Evolutionary conservation across 1,284 basidiomycete genomes (phyloP), one percentile per base, ranked within the genome.

Genomic region (Cryptococcus amylolentus): DNA sequence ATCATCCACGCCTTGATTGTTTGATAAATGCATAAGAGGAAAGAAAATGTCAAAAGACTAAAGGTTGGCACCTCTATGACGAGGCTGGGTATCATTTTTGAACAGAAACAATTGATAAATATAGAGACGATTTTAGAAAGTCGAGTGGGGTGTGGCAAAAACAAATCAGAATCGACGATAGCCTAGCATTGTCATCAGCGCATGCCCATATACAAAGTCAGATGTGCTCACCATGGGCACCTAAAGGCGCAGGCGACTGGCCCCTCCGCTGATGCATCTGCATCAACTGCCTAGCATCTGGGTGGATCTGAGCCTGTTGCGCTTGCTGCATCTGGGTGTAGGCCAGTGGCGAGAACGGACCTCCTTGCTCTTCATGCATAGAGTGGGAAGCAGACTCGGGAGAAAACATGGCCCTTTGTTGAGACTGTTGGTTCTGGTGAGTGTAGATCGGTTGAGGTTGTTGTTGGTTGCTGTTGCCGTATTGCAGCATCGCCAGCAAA

Each of bases 201-300:
- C n/a, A 37, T 10, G 13, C 10, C 20, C 20, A 12, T n/a, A 35
- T 20, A 37, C 26, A 26, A 35, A 28, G 42, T 23, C 23, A 9
- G 26, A 8, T 10, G 8, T 35, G 51, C 59, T 55, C 43, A 61
- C 59, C 56, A 50, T 61, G 59, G 12, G 58, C 58, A 49, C 50
- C 43, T 35, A 61, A 40, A 55, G 59, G 56, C 27, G 52, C 54
- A 3, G 59, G 59, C 8, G 56, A 57, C 37, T 57, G 56, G 16
- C 59, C 55, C 39, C 56, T 52, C 41, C 53, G 51, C 43, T 61
- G 59, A 54, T 61, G 59, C 42, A 61, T 43, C 23, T 57, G 56
- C 59, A 61, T 61, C 53, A 61, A 40, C 16, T 53, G 49, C 37
- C 59, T 57, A 3, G 59, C 59, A 49, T 61, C 59, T 5, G 59